Percentiles rank a stretch among this genome's conserved stretches.
phyloP scores from a whole-genome alignment of 495 filamentous ascomycete species.

The Penicillium nucicola region DNA sequence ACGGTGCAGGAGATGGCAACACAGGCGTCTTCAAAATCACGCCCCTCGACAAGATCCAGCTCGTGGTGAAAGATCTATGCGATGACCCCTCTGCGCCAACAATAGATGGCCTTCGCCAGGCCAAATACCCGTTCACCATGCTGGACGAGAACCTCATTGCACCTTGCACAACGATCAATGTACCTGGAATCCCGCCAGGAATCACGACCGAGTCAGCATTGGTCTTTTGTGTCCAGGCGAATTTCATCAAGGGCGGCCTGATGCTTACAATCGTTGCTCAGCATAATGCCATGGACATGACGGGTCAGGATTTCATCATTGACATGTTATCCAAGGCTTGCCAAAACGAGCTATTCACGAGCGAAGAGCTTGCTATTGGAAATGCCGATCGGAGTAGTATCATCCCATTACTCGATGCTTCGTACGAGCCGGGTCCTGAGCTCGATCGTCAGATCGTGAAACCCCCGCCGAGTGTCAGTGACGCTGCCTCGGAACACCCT shows the following conservation, averaged over 20 bases:
- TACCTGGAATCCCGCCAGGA: slow-evolving; percentile 6
- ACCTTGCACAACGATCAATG: slow-evolving; percentile 43
- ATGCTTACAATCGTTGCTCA: slow-evolving; percentile 44
- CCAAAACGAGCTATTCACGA: slow-evolving; percentile 39
- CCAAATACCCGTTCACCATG: slow-evolving; percentile 50
- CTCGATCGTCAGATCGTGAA: slow-evolving; percentile 32
- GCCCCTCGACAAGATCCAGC: slow-evolving; percentile 27
- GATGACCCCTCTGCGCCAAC: slow-evolving; percentile 33
- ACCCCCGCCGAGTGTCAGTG: slow-evolving; percentile 1
- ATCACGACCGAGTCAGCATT: slow-evolving; percentile 26
- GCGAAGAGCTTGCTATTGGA: slow-evolving; percentile 39
- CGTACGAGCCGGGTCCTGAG: slow-evolving; percentile 27
- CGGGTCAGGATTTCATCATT: slow-evolving; percentile 49
- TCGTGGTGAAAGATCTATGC: slow-evolving; percentile 43
- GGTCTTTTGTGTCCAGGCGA: slow-evolving; percentile 52
- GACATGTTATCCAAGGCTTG: slow-evolving; percentile 53
- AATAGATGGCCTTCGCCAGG: slow-evolving; percentile 36
- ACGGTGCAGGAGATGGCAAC: slow-evolving; percentile 28
- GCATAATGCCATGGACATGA: slow-evolving; percentile 53
- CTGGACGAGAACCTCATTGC: slow-evolving; percentile 48
- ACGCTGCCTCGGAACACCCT: slow-evolving; percentile 3
- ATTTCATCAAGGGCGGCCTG: slow-evolving; percentile 49
- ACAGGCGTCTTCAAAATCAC: slow-evolving; percentile 44
- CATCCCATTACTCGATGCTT: slow-evolving; percentile 40
- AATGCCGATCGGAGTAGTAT: slow-evolving; percentile 41